Evolutionary conservation across 164 flowering plant species (phyloP), one percentile per base, ranked within the genome.

Genomic region (Sedum album): DNA sequence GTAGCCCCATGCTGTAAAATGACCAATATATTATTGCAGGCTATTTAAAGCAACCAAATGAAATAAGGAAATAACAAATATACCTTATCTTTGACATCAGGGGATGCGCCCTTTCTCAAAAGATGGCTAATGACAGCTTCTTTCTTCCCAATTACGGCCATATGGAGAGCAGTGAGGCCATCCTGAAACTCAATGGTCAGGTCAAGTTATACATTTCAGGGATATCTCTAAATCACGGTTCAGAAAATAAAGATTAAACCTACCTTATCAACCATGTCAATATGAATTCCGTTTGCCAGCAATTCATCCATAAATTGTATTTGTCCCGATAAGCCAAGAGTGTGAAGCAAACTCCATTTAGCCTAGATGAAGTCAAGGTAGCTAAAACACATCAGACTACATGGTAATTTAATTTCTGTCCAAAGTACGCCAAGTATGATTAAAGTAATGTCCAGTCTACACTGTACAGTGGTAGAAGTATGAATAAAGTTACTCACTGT

Each of bases 61-160:
- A 44, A 69, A 35, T 31, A 15, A 14, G 38, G 49, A 31, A 65
- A 30, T 2, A 6, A 68, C 51, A 38, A 49, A 42, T 81, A 82
- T 60, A 87, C 97, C 82, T 35, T 72, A 80, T 94, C 96, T 72
- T 71, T 80, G 31, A 83, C 83, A 77, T 84, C 83, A 70, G 95
- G 93, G 76, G 73, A 87, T 76, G 99, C 97, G 73, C 96, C 97
- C 84, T 83, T 87, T 71, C 97, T 86, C n/a, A 91, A 70, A 67
- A 94, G 96, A 82, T 94, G 99, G 80, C 92, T 87, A 68, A 91
- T 83, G 23, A 88, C 92, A 67, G 96, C 84, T 73, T 90, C 99
- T 70, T 85, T 90, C 77, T 85, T 94, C 46, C 89, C 95, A 66
- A 90, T 85, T 68, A 90, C 75, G 38, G 96, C 89, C 73, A 70